Base-by-base conservation (phyloP, 1,284 basidiomycete genomes). In the Apiotrichum mycotoxinovorans region DNA sequence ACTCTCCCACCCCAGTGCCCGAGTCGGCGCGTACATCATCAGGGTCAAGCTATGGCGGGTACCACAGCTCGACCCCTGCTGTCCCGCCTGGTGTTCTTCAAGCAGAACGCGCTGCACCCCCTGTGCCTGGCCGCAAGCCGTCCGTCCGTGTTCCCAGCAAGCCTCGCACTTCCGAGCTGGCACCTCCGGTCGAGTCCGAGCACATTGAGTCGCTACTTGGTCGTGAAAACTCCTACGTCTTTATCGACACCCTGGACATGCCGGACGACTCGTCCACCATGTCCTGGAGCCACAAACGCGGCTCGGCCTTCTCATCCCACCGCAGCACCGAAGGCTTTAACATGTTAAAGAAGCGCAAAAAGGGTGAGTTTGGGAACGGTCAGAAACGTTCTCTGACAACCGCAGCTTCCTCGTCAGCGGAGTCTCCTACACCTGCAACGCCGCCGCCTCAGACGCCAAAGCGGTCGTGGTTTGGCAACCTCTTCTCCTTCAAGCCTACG, bases 401-500 rank as follows among this genome's bases (percentile, higher is more conserved):
- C 8, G 35, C 14, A 8, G 17, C 40, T 11, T 8, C 40, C 40
- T 22, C 37, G 17, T 38, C 37, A 4, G 3, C 25, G 17, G 46
- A 48, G 26, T n/a, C 18, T 18, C 14, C 44, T 4, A 20, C 44
- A 10, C 26, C 44, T 44, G 14, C 45, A 14, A 37, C 58, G 15
- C 50, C 49, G 40, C 35, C 57, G 8, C 22, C 49, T 7, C 46
- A 51, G 22, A 43, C 54, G 18, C 47, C 71, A 37, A 88, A 87
- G 73, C 84, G 87, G 48, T 85, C 84, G 56, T 97, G 94, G 94
- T 85, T 98, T 64, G 84, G 85, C 52, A 88, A 87, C 62, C 82
- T 96, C 46, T 95, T 97, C 83, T 88, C 85, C 70, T 87, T 90
- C 80, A 90, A 87, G 69, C 85, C 89, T 0, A 80, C 83, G 18